phyloP scores from a whole-genome alignment of 106 monocot species.

The Platanthera zijinensis region DNA sequence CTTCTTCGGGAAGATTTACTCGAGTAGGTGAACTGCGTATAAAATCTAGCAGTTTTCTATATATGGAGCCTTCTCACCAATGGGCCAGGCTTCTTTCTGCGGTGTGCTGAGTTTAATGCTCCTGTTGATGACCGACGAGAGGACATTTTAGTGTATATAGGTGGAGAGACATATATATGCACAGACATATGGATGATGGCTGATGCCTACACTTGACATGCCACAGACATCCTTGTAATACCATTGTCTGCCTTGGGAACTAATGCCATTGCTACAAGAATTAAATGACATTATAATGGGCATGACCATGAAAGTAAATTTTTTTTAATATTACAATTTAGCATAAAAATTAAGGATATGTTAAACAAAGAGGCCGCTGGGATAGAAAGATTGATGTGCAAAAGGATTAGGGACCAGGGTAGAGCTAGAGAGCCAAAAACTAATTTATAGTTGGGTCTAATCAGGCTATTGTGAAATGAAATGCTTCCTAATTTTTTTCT shows the following conservation, averaged over 20 bases:
- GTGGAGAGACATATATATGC: background rate
- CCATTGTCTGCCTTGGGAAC: background rate
- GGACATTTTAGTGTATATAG: background rate
- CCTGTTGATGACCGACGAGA: no score
- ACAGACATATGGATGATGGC: background rate
- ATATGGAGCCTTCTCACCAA: no score
- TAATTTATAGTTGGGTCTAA: no score
- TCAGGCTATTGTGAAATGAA: no score
- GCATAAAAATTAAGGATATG: background rate
- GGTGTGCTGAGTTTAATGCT: no score
- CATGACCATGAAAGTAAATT: background rate
- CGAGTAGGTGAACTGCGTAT: no score
- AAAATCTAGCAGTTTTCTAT: no score
- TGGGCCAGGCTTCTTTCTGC: no score
- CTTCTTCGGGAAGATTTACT: no score
- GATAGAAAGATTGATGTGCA: background rate
- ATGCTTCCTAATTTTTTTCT: no score
- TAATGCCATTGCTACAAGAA: background rate
- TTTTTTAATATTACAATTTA: background rate
- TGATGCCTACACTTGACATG: background rate
- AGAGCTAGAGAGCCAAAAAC: no score
- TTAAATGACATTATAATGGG: background rate
- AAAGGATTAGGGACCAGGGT: no score
- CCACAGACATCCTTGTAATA: background rate
- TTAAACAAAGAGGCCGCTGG: background rate